Conservation (phyloP, 73 alveolate genomes). For the Stentor roeselii region DNA sequence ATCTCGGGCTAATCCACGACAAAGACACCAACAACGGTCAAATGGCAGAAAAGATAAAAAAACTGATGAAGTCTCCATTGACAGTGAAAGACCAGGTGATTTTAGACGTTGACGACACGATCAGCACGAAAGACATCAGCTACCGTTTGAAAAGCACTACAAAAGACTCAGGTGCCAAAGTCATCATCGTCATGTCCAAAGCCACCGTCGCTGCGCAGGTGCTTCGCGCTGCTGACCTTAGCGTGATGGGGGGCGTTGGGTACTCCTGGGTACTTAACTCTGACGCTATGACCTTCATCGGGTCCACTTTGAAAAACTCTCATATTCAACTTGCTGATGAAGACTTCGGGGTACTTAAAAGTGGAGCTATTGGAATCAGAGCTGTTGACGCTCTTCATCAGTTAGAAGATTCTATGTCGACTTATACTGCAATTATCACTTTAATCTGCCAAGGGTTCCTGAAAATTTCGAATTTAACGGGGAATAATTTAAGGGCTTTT, state of each 20-base stretch:
- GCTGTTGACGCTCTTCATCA: conserved; percentile 4
- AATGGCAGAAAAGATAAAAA: conserved; percentile 12
- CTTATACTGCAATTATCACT: background rate
- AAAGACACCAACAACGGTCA: background rate
- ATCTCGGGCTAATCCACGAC: conserved; percentile 10
- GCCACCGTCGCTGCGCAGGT: background rate
- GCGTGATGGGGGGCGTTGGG: conserved; percentile 30
- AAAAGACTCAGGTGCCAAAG: conserved; percentile 23
- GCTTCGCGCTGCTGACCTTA: conserved; percentile 25
- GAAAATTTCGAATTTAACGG: background rate
- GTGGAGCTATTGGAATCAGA: conserved; percentile 27
- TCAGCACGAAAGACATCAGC: background rate
- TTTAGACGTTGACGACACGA: conserved; percentile 1
- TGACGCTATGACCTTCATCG: conserved; percentile 19
- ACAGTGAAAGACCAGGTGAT: conserved; percentile 1
- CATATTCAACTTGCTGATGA: background rate
- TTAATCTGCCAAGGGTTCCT: conserved; percentile 16
- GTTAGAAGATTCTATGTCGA: background rate
- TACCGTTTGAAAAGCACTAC: conserved; percentile 19
- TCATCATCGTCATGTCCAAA: conserved; percentile 1
- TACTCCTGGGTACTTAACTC: conserved; percentile 21
- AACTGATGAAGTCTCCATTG: background rate
- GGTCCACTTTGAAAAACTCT: background rate
- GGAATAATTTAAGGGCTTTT: background rate
- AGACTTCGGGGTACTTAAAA: conserved; percentile 6